A percentile compares a stretch with the other conserved stretches of the same genome.
Evolutionary conservation across 2,329 filamentous ascomycete species (phyloP).

Genomic region (Coccinonectria pachysandricola): DNA sequence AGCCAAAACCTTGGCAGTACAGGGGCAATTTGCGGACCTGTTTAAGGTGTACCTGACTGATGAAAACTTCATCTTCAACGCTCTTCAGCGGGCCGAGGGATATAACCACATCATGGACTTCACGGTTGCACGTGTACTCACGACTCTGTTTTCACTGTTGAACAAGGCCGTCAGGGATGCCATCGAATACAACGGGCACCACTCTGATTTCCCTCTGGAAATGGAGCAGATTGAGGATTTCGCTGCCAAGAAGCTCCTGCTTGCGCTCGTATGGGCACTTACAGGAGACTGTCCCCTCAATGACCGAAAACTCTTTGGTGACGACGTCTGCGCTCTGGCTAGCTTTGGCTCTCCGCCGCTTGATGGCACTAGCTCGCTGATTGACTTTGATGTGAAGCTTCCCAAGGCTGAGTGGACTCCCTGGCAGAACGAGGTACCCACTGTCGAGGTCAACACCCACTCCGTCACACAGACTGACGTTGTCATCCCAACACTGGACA

Average conservation of each 20-base stretch:
- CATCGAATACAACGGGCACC: constrained; percentile 91
- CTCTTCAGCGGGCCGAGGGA: constrained; percentile 62
- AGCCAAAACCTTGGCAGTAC: constrained; percentile 67
- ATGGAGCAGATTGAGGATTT: constrained; percentile 83
- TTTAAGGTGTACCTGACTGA: constrained; percentile 64
- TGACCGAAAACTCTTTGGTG: constrained; percentile 83
- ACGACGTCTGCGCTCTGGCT: constrained; percentile 70
- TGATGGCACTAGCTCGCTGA: constrained; percentile 71
- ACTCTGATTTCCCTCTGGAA: constrained; percentile 87
- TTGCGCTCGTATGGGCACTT: constrained; percentile 90
- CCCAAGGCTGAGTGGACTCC: constrained; percentile 81
- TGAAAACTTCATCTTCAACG: constrained; percentile 72
- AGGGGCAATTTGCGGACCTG: constrained; percentile 69
- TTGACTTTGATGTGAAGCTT: constrained; percentile 87
- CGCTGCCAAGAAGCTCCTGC: constrained; percentile 83
- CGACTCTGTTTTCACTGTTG: constrained; percentile 86
- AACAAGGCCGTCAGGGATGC: constrained; percentile 90
- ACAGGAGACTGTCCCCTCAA: constrained; percentile 85
- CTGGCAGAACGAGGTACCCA: constrained; percentile 92
- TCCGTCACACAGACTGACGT: constrained; percentile 97
- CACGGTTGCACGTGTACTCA: constrained; percentile 79
- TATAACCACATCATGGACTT: constrained; percentile 99
- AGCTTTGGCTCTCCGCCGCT: constrained; percentile 78
- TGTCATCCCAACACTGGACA: constrained; percentile 95
- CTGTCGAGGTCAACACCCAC: constrained; percentile 94